A percentile compares a stretch with the other conserved stretches of the same genome.
Conservation (phyloP, 208 protist genomes). For the Crithidia sp. region DNA sequence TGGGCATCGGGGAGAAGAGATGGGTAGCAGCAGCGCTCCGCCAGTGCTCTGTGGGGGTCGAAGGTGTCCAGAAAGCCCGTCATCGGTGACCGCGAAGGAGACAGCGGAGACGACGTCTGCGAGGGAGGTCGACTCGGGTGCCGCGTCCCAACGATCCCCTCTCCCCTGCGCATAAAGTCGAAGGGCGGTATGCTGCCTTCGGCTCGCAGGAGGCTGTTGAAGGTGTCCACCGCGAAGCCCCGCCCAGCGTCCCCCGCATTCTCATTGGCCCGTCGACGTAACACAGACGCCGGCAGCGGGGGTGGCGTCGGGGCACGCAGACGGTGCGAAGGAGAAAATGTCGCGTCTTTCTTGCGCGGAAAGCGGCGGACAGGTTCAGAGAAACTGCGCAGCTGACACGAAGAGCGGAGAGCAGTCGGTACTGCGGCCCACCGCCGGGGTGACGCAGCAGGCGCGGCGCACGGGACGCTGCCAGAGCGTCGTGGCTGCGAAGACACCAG, state of each 20-base stretch:
- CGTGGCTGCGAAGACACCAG: not conserved
- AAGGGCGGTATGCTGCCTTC: not conserved
- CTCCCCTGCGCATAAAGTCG: slow-evolving; percentile 21
- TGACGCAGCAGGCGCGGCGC: not conserved
- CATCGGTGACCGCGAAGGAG: slow-evolving; percentile 1
- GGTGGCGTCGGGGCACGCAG: not conserved
- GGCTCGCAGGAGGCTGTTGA: slow-evolving; percentile 30
- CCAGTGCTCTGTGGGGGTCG: not conserved
- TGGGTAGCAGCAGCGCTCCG: slow-evolving; percentile 8
- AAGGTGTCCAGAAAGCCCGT: not conserved
- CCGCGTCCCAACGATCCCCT: not conserved
- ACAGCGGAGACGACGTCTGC: not conserved
- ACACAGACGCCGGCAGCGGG: not conserved
- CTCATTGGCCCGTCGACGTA: not conserved
- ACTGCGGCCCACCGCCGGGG: too few species aligned
- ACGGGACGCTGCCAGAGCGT: not conserved
- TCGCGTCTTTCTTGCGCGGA: not conserved
- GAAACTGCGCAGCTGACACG: slow-evolving; percentile 12
- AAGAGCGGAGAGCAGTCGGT: too few species aligned
- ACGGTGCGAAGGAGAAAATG: not conserved
- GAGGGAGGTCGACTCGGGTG: slow-evolving; percentile 13
- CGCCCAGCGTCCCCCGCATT: not conserved
- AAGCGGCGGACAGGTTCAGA: not conserved
- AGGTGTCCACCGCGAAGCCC: slow-evolving; percentile 29
- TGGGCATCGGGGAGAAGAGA: not conserved